Evolutionary conservation across 345 rosid genomes (phyloP).

Genomic region (Ricinus communis): DNA sequence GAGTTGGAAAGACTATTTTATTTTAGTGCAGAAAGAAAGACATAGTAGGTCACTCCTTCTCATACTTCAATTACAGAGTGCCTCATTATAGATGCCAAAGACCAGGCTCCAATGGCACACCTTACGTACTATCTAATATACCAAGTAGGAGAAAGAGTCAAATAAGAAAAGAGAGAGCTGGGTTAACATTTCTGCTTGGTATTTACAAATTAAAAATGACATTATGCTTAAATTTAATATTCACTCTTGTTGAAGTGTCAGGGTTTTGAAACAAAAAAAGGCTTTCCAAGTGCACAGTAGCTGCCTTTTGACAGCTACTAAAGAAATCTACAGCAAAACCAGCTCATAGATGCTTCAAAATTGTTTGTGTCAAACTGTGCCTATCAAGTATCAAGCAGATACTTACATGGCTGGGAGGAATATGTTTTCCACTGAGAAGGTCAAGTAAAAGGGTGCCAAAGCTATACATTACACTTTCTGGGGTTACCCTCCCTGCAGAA

Average conservation of each 20-base stretch:
- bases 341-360: neutral
- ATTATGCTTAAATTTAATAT: neutral
- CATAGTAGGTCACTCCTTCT: neutral
- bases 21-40: neutral
- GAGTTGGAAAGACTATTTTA: neutral
- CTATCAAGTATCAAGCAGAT: slow-evolving; percentile 1
- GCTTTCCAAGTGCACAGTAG: neutral
- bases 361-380: neutral
- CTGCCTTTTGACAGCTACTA: neutral
- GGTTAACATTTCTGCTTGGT: neutral
- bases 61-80: neutral
- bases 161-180: neutral
- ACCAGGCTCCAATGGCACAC: slow-evolving; percentile 4
- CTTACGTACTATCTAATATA: neutral
- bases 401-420: slow-evolving; percentile 95
- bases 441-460: slow-evolving; percentile 90
- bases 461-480: slow-evolving; percentile 91
- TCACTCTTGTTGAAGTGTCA: neutral
- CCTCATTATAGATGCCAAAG: neutral
- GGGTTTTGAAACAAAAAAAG: neutral
- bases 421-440: slow-evolving; percentile 94
- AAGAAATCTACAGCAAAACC: neutral
- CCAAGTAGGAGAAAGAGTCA: neutral
- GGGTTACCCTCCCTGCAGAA: slow-evolving; percentile 70
- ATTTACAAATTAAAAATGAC: neutral